Conservation (phyloP, 805 yeast species). For the Brettanomyces sp. region DNA sequence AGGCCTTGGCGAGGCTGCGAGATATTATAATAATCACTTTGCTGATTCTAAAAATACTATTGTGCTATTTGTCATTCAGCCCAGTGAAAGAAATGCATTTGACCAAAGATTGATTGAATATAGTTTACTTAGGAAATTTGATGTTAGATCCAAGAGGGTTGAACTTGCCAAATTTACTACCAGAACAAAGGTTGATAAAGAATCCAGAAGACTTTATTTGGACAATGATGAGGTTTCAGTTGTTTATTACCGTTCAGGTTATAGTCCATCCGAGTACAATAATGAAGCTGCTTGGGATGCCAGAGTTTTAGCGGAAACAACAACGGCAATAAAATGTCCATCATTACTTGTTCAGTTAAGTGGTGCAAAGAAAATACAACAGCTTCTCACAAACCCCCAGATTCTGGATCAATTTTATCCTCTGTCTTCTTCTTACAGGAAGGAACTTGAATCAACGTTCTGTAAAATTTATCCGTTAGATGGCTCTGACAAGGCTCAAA, state of each 20-base stretch:
- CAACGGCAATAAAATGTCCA: constrained; percentile 86
- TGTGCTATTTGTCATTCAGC: constrained; percentile 74
- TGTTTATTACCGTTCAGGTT: constrained; percentile 85
- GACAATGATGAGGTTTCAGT: constrained; percentile 71
- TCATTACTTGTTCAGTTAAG: constrained; percentile 79
- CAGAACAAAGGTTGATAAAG: constrained; percentile 31
- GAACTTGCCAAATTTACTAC: constrained; percentile 51
- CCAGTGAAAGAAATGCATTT: constrained; percentile 77
- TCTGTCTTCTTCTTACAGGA: constrained; percentile 3
- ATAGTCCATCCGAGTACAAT: constrained; percentile 74
- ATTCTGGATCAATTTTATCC: constrained; percentile 40
- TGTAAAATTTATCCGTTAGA: constrained; percentile 86
- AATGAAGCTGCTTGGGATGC: constrained; percentile 66
- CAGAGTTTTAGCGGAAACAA: constrained; percentile 60
- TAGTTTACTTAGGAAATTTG: constrained; percentile 45
- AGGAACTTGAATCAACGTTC: constrained; percentile 49
- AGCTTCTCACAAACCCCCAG: constrained; percentile 55
- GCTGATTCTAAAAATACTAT: constrained; percentile 31
- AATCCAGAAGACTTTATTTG: constrained; percentile 42
- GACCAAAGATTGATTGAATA: constrained; percentile 87
- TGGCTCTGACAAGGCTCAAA: constrained; percentile 47
- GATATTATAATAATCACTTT: constrained; percentile 35
- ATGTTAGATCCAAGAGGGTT: constrained; percentile 54
- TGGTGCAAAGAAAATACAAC: constrained; percentile 93
- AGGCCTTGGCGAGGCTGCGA: constrained; percentile 62